These are phyloP conservation scores for Aquanectria penicillioides DNA, from an alignment of 2,329 filamentous ascomycete genomes.

Conservation along the genomic window DNA sequence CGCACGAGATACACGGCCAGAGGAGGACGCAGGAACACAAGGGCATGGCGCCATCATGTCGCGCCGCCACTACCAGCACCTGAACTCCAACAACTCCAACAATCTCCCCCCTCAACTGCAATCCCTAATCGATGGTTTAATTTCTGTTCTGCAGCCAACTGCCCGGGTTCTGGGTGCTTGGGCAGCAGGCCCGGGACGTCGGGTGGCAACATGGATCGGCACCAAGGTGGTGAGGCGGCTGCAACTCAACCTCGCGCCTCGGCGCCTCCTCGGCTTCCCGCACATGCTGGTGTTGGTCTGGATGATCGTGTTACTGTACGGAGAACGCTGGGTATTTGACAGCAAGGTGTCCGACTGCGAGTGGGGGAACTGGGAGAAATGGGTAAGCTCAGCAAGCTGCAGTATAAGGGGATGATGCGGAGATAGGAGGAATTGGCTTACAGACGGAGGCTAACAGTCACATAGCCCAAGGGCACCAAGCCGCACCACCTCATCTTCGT, in stretches of 20 bases:
- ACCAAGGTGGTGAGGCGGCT: slow-evolving; percentile 42
- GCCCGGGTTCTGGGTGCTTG: slow-evolving; percentile 52
- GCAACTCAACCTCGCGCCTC: slow-evolving; percentile 57
- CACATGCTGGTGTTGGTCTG: slow-evolving; percentile 78
- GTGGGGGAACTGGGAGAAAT: slow-evolving; percentile 92
- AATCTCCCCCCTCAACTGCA: slow-evolving; percentile 28
- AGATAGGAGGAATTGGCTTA: background rate
- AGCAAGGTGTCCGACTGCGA: slow-evolving; percentile 76
- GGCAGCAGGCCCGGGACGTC: slow-evolving; percentile 53
- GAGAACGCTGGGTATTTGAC: slow-evolving; percentile 82
- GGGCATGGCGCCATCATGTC: slow-evolving; percentile 47
- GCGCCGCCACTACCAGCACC: slow-evolving; percentile 33
- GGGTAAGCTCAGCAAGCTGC: too few species aligned
- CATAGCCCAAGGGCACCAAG: slow-evolving; percentile 77
- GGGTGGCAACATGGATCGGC: slow-evolving; percentile 45
- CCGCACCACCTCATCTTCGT: slow-evolving; percentile 88
- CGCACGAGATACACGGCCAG: background rate
- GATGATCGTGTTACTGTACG: slow-evolving; percentile 82
- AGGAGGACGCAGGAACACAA: background rate
- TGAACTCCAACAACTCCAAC: slow-evolving; percentile 23
- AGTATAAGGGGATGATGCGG: background rate
- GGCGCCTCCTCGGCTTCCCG: slow-evolving; percentile 69
- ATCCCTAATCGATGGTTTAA: slow-evolving; percentile 37
- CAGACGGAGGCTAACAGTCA: slow-evolving; percentile 33
- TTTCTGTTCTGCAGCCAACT: slow-evolving; percentile 34